These are phyloP conservation scores for Neopestalotiopsis sp. DNA, from an alignment of 2,329 filamentous ascomycete species.

Conservation along the genomic window DNA sequence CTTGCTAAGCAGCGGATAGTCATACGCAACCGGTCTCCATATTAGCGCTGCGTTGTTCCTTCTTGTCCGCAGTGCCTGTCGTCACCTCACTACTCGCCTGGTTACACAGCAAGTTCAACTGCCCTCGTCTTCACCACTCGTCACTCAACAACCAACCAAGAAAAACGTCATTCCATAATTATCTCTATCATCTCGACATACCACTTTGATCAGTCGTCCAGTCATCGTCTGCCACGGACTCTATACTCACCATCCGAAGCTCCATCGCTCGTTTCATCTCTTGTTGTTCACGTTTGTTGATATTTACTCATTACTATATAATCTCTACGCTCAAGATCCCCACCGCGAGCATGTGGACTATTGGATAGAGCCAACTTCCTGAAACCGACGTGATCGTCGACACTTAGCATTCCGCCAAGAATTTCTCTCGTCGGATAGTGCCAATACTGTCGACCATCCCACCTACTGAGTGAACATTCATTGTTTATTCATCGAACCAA, in stretches of 20 bases:
- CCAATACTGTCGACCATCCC: not conserved
- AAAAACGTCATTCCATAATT: constrained; percentile 5
- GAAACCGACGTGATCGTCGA: constrained; percentile 6
- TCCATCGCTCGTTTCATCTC: not conserved
- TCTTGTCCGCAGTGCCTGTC: constrained; percentile 8
- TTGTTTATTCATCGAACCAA: not conserved
- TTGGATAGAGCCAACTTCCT: not conserved
- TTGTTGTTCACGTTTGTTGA: not conserved
- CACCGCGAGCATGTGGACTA: constrained; percentile 3
- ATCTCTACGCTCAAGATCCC: not conserved
- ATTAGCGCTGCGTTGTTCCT: constrained; percentile 10
- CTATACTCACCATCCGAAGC: not conserved
- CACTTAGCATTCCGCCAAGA: not conserved
- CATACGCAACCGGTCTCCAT: constrained; percentile 13
- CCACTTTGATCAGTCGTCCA: not conserved
- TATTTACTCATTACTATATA: constrained; percentile 1
- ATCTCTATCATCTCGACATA: not conserved
- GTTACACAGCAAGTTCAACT: constrained; percentile 13
- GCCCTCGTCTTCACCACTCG: not conserved
- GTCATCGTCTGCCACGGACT: not conserved
- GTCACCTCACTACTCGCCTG: constrained; percentile 3
- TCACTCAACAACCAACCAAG: not conserved
- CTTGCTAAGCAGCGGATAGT: constrained; percentile 7
- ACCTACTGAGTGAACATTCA: not conserved
- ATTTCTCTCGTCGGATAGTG: not conserved